These are phyloP conservation scores for Aurifilum marmelostoma DNA, from an alignment of 2,329 filamentous ascomycete genomes.

Conservation along the genomic window DNA sequence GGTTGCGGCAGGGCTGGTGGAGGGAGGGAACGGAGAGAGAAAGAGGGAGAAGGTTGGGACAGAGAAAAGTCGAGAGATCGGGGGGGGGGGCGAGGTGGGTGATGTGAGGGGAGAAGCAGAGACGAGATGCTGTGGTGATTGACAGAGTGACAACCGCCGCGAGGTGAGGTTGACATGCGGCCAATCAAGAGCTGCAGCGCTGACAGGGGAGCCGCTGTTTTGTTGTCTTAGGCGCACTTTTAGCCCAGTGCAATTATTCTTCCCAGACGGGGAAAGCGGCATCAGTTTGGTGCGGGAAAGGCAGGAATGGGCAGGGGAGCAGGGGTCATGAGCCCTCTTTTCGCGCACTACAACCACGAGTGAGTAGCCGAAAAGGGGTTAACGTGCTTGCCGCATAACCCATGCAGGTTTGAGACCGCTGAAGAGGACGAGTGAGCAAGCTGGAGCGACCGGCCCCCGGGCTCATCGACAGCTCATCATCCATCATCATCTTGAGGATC, in stretches of 20 bases:
- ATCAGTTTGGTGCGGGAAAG: neutral
- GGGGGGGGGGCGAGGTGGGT: conserved; percentile 25
- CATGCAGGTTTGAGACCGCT: neutral
- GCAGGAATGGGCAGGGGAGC: neutral
- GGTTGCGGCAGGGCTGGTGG: conserved; percentile 17
- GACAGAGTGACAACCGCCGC: conserved; percentile 14
- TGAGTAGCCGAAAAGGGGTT: neutral
- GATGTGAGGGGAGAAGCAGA: conserved; percentile 17
- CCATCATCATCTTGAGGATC: too few relatives aligned
- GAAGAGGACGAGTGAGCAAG: neutral
- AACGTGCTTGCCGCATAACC: neutral
- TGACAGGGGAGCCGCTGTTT: neutral
- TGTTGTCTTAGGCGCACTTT: neutral
- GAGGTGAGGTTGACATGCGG: conserved; percentile 18
- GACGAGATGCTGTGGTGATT: conserved; percentile 4
- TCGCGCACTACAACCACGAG: neutral
- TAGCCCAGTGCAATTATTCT: neutral
- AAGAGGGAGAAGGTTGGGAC: conserved; percentile 30
- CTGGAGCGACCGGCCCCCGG: neutral
- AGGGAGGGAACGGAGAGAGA: conserved; percentile 11
- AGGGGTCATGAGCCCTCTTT: neutral
- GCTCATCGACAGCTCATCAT: neutral
- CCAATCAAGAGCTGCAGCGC: conserved; percentile 15
- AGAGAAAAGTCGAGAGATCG: conserved; percentile 10
- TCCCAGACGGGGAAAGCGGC: conserved; percentile 20